Base-by-base conservation (phyloP, 306 rosid genomes). In the Gleditsia sinensis region DNA sequence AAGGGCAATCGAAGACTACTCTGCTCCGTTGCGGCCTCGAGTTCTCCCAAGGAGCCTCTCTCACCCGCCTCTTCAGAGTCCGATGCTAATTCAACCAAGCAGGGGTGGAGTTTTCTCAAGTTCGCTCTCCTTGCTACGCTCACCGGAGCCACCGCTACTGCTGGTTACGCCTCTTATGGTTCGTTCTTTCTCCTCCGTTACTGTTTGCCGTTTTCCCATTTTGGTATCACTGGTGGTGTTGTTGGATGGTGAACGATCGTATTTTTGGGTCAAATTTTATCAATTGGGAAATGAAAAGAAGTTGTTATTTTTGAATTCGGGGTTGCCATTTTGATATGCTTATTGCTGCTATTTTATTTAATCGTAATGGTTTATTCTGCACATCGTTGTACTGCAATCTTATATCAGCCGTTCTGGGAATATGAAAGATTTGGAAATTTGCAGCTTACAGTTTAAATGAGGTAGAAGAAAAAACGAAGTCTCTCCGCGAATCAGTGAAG, bases 361-460 rank as follows among this genome's bases (percentile, higher is more conserved):
- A 24, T 21, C 66, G 66, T 59, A 37, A 13, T 65, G 12, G 17
- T 27, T 19, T 61, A 14, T 50, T 23, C 13, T 49, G 42, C 24
- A 14, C 39, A 33, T 61, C 37, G 7, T 30, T 59, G 2, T 4
- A 9, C 64, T 58, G 16, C 27, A 1, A 9, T 17, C 27, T 33
- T 17, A 4, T 33, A 7, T 23, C 9, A 37, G 14, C 36, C 24
- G 14, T 53, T 43, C 50, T 25, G 77, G 62, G 73, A 48, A 34
- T 4, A 9, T 54, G 16, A 39, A 10, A 42, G 17, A 9, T 34
- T 54, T 69, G 66, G 17, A 34, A 70, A 67, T 53, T 46, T 62
- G 77, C 85, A 95, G 99, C 91, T 19, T 92, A 95, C 82, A 77
- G 76, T 55, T 51, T 64, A 57, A 85, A 88, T 2, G 97, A 90